Percentiles rank a stretch among this genome's conserved stretches.
Evolutionary conservation across 805 yeast species (phyloP).

Genomic region (Blastobotrys robertii): DNA sequence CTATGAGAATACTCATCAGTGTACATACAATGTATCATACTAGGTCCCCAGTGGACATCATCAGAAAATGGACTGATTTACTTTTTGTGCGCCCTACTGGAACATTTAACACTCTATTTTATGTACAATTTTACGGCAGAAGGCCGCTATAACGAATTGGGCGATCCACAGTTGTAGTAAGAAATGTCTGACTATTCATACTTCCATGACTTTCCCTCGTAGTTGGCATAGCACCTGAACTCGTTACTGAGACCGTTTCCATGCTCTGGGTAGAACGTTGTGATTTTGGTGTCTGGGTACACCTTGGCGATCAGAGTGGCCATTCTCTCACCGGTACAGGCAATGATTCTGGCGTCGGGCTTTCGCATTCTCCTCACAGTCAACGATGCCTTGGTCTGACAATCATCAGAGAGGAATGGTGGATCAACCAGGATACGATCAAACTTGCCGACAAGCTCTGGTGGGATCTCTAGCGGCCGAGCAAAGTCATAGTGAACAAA

Average conservation of each 20-base stretch:
- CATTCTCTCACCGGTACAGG: conserved; percentile 90
- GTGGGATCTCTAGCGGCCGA: conserved; percentile 53
- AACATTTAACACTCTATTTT: too few relatives aligned
- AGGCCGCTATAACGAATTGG: too few relatives aligned
- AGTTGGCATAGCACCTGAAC: conserved; percentile 75
- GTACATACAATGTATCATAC: background rate
- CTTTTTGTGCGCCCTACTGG: too few relatives aligned
- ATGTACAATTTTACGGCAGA: too few relatives aligned
- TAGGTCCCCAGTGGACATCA: too few relatives aligned
- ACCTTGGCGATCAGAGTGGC: conserved; percentile 44
- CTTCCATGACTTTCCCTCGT: conserved; percentile 30
- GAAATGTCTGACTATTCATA: too few relatives aligned
- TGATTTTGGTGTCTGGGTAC: conserved; percentile 56
- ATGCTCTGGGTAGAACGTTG: conserved; percentile 70
- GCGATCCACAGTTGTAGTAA: too few relatives aligned
- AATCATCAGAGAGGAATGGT: conserved; percentile 73
- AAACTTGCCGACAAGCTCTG: conserved; percentile 46
- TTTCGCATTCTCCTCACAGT: conserved; percentile 53
- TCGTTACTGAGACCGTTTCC: conserved; percentile 81
- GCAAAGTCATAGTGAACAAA: conserved; percentile 72
- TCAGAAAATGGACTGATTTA: too few relatives aligned
- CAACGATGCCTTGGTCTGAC: conserved; percentile 60
- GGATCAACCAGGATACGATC: conserved; percentile 77
- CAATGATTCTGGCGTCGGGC: conserved; percentile 34
- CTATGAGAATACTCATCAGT: background rate